Evolutionary conservation across 2,329 filamentous ascomycete genomes (phyloP).

Genomic region (Alternaria brassicae): DNA sequence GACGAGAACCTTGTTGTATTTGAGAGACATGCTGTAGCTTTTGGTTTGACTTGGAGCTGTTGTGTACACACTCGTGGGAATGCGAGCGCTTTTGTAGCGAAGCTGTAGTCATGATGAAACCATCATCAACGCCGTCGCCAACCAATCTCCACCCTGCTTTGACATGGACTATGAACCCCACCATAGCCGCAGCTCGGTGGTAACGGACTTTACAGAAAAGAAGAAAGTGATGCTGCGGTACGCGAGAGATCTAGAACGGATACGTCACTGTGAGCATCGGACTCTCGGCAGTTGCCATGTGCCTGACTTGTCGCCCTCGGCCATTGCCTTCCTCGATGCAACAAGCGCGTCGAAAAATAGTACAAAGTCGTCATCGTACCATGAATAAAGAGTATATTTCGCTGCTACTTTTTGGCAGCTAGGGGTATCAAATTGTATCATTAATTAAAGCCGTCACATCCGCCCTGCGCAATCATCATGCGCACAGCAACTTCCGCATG

Average conservation of each 20-base stretch:
- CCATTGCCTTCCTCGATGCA: not conserved
- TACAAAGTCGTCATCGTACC: not conserved
- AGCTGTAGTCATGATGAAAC: not conserved
- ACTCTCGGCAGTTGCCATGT: constrained; percentile 9
- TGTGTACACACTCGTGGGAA: not conserved
- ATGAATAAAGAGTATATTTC: not conserved
- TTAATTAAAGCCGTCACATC: not conserved
- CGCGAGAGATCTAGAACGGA: not conserved
- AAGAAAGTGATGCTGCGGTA: not conserved
- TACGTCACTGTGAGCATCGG: constrained; percentile 10
- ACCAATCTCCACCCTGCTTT: not conserved
- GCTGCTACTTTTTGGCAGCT: not conserved
- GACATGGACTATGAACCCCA: not conserved
- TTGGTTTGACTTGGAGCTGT: not conserved
- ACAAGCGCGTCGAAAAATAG: not conserved
- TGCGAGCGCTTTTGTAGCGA: constrained; percentile 2
- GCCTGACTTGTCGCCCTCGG: not conserved
- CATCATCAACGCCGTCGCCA: constrained; percentile 9
- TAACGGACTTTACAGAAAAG: not conserved
- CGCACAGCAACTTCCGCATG: constrained; percentile 16
- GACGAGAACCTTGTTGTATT: constrained; percentile 62
- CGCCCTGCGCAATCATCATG: not conserved
- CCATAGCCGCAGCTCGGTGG: not conserved
- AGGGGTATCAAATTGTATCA: constrained; percentile 6
- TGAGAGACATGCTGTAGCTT: constrained; percentile 50